Evolutionary conservation across 768 basidiomycete genomes (phyloP).

Genomic region (Inosperma sp.): DNA sequence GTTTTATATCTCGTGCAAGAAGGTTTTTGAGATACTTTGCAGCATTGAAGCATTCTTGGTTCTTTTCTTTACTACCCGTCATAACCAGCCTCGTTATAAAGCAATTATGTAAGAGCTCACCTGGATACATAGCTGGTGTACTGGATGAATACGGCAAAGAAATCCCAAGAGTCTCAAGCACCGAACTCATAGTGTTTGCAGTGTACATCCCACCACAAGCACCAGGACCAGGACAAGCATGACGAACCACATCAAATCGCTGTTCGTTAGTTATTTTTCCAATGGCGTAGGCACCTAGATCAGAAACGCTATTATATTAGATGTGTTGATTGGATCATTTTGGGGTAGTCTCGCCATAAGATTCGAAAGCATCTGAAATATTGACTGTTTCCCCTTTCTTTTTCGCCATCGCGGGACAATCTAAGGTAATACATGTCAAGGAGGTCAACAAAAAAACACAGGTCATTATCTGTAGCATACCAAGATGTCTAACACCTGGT

Average conservation of each 20-base stretch:
- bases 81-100: neutral
- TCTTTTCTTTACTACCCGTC: constrained; percentile 51
- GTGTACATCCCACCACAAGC: constrained; percentile 90
- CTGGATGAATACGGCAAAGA: constrained; percentile 80
- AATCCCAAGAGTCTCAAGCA: constrained; percentile 76
- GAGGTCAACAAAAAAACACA: constrained; percentile 18
- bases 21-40: constrained; percentile 72
- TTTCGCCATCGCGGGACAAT: constrained; percentile 76
- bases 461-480: constrained; percentile 29
- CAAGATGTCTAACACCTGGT: constrained; percentile 66
- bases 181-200: constrained; percentile 87
- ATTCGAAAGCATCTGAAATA: constrained; percentile 81
- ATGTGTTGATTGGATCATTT: neutral
- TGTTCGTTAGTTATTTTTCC: constrained; percentile 79
- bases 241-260: constrained; percentile 76
- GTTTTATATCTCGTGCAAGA: constrained; percentile 76
- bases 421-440: too few relatives aligned
- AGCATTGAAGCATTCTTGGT: constrained; percentile 76
- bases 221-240: constrained; percentile 82
- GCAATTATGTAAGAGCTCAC: constrained; percentile 33
- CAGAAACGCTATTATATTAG: neutral
- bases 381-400: constrained; percentile 80
- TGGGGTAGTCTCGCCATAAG: constrained; percentile 50
- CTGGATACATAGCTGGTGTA: constrained; percentile 67
- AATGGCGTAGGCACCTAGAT: constrained; percentile 64